Conservation (phyloP, 176 grass and related monocot genomes). For the Oryza coarctata region DNA sequence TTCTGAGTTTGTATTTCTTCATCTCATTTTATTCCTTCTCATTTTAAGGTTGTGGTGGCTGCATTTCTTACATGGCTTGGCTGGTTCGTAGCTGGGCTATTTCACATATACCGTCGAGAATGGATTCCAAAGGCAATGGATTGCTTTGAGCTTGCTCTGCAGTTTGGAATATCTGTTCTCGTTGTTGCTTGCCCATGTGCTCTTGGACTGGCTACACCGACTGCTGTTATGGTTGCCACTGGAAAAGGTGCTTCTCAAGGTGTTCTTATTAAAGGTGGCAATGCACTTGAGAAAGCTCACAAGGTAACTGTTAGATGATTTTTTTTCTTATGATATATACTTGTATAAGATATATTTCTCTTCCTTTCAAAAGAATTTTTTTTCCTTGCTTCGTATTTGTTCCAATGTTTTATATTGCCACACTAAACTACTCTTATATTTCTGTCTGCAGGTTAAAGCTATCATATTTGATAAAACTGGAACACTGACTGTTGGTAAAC, state of each 20-base stretch:
- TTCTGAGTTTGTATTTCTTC: neutral
- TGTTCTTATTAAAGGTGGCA: conserved; percentile 94
- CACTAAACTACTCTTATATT: conserved; percentile 19
- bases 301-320: conserved; percentile 47
- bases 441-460: conserved; percentile 64
- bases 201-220: conserved; percentile 93
- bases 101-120: conserved; percentile 61
- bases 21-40: conserved; percentile 24
- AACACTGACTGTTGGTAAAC: conserved; percentile 87
- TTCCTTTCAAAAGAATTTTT: neutral
- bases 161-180: conserved; percentile 97
- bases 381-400: conserved; percentile 11
- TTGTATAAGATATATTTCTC: neutral
- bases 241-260: conserved; percentile 97
- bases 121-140: conserved; percentile 98
- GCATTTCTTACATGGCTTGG: conserved; percentile 87
- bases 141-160: conserved; percentile 91
- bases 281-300: conserved; percentile 97
- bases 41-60: conserved; percentile 69
- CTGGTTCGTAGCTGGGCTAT: conserved; percentile 77
- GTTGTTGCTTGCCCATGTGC: conserved; percentile 96
- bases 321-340: neutral
- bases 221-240: conserved; percentile 99
- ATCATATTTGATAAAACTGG: conserved; percentile 99
- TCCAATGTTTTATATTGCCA: neutral